Evolutionary conservation across 1,284 basidiomycete species (phyloP).

Genomic region (Psilocybe mexicana): DNA sequence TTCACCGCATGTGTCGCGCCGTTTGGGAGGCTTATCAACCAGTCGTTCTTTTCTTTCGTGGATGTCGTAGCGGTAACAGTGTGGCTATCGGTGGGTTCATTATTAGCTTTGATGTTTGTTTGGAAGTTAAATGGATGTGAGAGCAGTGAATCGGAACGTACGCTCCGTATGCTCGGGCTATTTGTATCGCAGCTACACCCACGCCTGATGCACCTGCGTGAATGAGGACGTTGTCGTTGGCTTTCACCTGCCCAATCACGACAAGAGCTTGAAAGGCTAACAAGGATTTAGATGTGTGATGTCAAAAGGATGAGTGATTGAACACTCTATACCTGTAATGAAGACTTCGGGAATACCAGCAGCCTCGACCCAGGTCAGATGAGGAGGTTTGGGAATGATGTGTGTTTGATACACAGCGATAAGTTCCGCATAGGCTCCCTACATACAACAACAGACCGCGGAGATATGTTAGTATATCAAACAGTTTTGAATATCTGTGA

Average conservation of each 20-base stretch:
- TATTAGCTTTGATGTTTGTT: not conserved
- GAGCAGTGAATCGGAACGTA: constrained; percentile 39
- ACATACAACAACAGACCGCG: not conserved
- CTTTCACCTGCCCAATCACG: constrained; percentile 67
- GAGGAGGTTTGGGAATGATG: constrained; percentile 73
- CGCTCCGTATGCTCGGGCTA: constrained; percentile 78
- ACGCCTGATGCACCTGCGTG: constrained; percentile 93
- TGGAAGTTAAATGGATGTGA: constrained; percentile 1
- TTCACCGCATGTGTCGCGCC: constrained; percentile 80
- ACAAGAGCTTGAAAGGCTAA: constrained; percentile 83
- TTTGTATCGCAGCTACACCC: constrained; percentile 88
- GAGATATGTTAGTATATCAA: not conserved
- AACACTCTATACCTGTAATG: constrained; percentile 65
- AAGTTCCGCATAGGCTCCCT: constrained; percentile 95
- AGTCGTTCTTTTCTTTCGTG: constrained; percentile 80
- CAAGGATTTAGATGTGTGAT: constrained; percentile 1
- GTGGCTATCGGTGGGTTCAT: constrained; percentile 40
- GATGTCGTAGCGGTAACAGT: constrained; percentile 87
- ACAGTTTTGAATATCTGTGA: not conserved
- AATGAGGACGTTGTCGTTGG: constrained; percentile 79
- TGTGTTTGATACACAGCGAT: constrained; percentile 70
- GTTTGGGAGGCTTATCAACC: constrained; percentile 64
- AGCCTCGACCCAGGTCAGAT: constrained; percentile 82
- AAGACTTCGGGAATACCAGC: constrained; percentile 87
- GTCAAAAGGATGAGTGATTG: not conserved